Evolutionary conservation across 305 asterid species (phyloP), one percentile per base, ranked within the genome.

Genomic region (Euphrasia arctica): DNA sequence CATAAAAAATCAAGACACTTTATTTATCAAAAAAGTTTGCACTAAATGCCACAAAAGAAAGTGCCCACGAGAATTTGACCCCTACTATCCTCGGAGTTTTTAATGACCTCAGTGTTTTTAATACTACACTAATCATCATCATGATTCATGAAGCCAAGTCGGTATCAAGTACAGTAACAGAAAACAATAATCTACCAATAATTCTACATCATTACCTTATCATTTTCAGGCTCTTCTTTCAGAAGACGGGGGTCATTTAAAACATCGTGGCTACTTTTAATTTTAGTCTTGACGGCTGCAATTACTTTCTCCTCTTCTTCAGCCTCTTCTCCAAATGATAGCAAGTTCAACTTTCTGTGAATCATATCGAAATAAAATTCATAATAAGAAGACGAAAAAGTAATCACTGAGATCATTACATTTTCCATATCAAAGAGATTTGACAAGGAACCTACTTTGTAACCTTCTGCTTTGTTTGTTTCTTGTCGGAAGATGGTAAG

Each of bases 281-380:
- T 92, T 89, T 80, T 79, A 55, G 76, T 72, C 73, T 76, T 79
- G 66, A 74, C 85, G 80, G 81, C 81, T 64, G 82, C 79, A 70
- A 82, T 75, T 76, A 85, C 98, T 75, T 81, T 92, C 81, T 92
- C 96, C 84, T 92, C 97, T 70, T 90, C 98, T 72, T 90, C 96
- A 72, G 98, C 98, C 83, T 92, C 97, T 80, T 92, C 97, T 69
- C 98, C 98, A 80, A 92, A 92, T 54, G 97, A 92, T 70, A 92
- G 95, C 85, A 87, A 79, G 78, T 84, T 92, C 85, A 92, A 77
- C 79, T 92, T 92, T 77, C 98, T 92, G 80, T 55, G 63, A 50
- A 67, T 48, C 22, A 63, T 62, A 76, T 65, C 58, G 70, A 68
- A 64, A 58, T 58, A 13, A 65, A 70, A 31, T 65, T 54, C 48